phyloP scores from a whole-genome alignment of 768 basidiomycete species.

The Artomyces pyxidatus region DNA sequence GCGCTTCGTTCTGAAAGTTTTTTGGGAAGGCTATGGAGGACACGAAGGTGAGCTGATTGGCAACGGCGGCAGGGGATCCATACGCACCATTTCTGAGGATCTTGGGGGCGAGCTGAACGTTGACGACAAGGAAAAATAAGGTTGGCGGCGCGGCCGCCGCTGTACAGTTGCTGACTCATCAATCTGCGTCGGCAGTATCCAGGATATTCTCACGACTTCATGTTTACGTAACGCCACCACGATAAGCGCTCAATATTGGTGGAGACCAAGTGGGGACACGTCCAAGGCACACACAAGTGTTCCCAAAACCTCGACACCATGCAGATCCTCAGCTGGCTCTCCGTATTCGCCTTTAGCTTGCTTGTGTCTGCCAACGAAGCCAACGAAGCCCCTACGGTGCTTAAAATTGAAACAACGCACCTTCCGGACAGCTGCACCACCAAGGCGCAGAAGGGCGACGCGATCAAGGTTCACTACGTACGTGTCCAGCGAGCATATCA shows the following conservation, averaged over 20 bases:
- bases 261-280: neutral
- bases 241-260: neutral
- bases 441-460: slow-evolving; percentile 54
- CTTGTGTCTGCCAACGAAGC: slow-evolving; percentile 39
- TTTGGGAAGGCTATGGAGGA: slow-evolving; percentile 84
- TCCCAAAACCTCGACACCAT: slow-evolving; percentile 26
- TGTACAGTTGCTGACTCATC: slow-evolving; percentile 7
- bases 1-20: slow-evolving; percentile 95
- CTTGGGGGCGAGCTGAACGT: neutral
- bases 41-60: neutral
- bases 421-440: slow-evolving; percentile 47
- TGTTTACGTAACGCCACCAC: too few relatives aligned
- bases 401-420: slow-evolving; percentile 55
- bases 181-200: neutral
- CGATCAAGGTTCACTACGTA: slow-evolving; percentile 74
- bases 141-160: neutral
- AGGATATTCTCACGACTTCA: neutral
- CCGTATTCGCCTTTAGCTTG: slow-evolving; percentile 38
- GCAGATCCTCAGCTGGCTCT: slow-evolving; percentile 43
- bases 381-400: slow-evolving; percentile 46
- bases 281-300: neutral
- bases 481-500: too few relatives aligned
- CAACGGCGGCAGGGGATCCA: neutral
- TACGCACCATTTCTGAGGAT: slow-evolving; percentile 4
- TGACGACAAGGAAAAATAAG: slow-evolving; percentile 5